Evolutionary conservation across 306 rosid species (phyloP), one percentile per base, ranked within the genome.

Genomic region (Prunus salicina): DNA sequence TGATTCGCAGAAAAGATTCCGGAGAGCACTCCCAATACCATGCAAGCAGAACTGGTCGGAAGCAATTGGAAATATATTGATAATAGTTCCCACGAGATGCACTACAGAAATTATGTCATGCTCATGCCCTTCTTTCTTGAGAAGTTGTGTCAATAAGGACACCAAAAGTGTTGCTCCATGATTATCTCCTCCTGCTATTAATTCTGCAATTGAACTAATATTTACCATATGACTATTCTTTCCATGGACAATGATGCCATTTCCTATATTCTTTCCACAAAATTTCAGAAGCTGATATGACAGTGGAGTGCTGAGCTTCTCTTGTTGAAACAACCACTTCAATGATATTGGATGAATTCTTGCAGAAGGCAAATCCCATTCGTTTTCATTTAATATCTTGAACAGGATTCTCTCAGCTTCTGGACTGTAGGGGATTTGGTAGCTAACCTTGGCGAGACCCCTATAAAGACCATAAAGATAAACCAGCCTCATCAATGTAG

Each of bases 301-400:
- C 78, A 90, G 76, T 45, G 88, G 80, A 46, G 84, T 73, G 46
- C 79, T 79, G 67, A 92, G 80, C 71, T 63, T 87, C 80, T 92
- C 96, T 85, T 95, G 97, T 82, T 90, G 96, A 79, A 95, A 95
- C 87, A 95, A 77, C 98, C 98, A 92, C 77, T 88, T 88, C 82
- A 95, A 80, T 18, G 98, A 84, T 69, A 87, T 78, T 18, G 80
- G 73, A 84, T 92, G 97, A 86, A 90, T 83, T 82, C 89, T 83
- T 73, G 93, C 82, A 62, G 90, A 84, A 82, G 86, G 87, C 78
- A 92, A 81, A 82, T 90, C 87, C 96, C 98, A 95, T 82, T 82
- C 89, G 63, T 70, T 77, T 66, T 80, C 86, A 75, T 78, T 82
- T 81, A 88, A 76, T 74, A 92, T 79, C 77, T 85, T 88, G 73